Evolutionary conservation across 192 early-diverging fungal species (phyloP), one percentile per base, ranked within the genome.

Genomic region (Coemansia sp.): DNA sequence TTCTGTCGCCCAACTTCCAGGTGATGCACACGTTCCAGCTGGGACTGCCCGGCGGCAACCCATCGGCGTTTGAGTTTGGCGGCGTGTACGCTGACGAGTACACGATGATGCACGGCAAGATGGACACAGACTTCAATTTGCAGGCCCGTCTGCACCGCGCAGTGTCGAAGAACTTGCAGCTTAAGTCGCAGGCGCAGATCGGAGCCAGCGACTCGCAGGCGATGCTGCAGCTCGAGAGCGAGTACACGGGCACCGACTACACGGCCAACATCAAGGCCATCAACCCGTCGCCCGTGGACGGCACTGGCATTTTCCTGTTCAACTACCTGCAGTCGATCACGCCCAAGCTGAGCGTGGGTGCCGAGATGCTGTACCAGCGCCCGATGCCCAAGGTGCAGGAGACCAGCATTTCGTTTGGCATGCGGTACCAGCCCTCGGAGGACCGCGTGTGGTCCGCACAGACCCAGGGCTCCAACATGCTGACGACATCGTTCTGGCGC

Each of bases 1-100:
- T 92, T n/a, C 72, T 96, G 63, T 92, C 91, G 49, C 88, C 80
- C 38, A 92, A 92, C 80, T 97, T 99, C 79, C 92, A 96, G 55
- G 89, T 93, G 33, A 84, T 88, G 24, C 97, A 99, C 81, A 84
- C 86, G 32, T 88, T 98, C 67, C 78, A 85, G 28, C 86, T 95
- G 76, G 96, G 90, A 5, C 80, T 87, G 40, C 78, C 85, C 9
- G 82, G 82, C 26, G 46, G 46, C 46, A 72, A 81, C 27, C 94
- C 94, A 14, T 86, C 91, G 24, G 78, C 75, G 57, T 99, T 96
- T 77, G 89, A 92, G 71, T 99, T 98, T 78, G 87, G 85, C 24
- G 85, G 91, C 23, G 85, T 88, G 36, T 96, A 87, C 62, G 87
- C 86, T 39, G 83, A 82, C 24, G 86, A 87, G 46, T 72, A 86